phyloP scores from a whole-genome alignment of 2,329 filamentous ascomycete genomes.

The Acephala macrosclerotiorum region DNA sequence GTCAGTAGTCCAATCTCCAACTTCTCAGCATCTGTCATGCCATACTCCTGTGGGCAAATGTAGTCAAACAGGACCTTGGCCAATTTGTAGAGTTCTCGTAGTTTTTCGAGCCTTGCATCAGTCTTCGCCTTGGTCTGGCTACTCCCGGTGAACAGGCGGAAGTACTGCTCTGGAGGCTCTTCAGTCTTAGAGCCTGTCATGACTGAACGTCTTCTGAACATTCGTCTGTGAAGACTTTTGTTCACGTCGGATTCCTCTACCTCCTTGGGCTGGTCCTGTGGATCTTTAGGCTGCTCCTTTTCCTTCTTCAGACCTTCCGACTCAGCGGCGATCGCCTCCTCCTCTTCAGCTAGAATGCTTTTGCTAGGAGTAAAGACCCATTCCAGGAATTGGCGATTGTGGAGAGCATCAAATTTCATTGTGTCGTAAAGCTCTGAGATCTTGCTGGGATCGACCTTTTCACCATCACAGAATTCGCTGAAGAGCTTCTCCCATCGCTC shows the following conservation, averaged over 20 bases:
- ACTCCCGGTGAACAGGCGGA: constrained; percentile 85
- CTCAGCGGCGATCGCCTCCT: constrained; percentile 47
- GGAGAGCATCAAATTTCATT: constrained; percentile 98
- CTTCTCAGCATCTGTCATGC: constrained; percentile 94
- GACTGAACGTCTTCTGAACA: constrained; percentile 69
- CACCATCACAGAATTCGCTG: constrained; percentile 92
- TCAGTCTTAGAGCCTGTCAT: constrained; percentile 61
- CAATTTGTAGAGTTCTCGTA: constrained; percentile 91
- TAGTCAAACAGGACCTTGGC: constrained; percentile 98
- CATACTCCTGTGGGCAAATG: constrained; percentile 97
- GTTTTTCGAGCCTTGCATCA: constrained; percentile 84
- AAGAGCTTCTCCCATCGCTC: constrained; percentile 99
- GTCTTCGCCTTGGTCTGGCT: constrained; percentile 78
- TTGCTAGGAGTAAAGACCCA: constrained; percentile 95
- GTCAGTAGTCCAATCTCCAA: constrained; percentile 97
- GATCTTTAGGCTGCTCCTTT: constrained; percentile 36
- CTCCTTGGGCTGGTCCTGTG: constrained; percentile 30
- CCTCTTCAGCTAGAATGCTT: constrained; percentile 77
- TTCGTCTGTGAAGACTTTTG: constrained; percentile 49
- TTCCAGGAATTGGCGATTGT: constrained; percentile 95
- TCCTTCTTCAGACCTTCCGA: constrained; percentile 37
- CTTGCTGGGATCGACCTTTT: constrained; percentile 98
- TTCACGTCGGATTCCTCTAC: constrained; percentile 39
- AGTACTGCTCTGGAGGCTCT: constrained; percentile 70
- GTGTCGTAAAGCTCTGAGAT: constrained; percentile 98